Conservation (phyloP, 306 rosid genomes). For the Citrullus colocynthis region DNA sequence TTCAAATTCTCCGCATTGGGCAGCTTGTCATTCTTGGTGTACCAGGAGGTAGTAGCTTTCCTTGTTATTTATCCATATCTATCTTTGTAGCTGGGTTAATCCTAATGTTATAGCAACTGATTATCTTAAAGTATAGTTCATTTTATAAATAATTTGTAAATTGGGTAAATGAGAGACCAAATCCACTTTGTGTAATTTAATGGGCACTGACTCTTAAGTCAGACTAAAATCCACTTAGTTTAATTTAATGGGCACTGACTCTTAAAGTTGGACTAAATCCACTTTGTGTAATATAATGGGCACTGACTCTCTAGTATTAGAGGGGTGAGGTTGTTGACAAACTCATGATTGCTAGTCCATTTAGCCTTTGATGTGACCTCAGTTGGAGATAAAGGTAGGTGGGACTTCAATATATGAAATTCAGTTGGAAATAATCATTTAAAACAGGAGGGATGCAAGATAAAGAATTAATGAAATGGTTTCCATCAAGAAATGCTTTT, state of each 20-base stretch:
- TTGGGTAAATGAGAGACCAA: not conserved
- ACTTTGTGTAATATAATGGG: not conserved
- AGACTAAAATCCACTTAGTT: not conserved
- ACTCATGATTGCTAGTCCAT: not conserved
- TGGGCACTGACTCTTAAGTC: not conserved
- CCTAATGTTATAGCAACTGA: not conserved
- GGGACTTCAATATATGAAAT: not conserved
- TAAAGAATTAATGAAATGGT: not conserved
- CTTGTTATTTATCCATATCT: not conserved
- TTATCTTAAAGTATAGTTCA: not conserved
- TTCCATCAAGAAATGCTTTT: not conserved
- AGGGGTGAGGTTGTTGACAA: not conserved
- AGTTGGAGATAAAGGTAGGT: not conserved
- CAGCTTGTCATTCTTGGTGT: conserved; percentile 65
- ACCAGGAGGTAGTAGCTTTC: conserved; percentile 68
- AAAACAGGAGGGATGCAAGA: not conserved
- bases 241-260: not conserved
- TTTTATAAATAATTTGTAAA: not conserved
- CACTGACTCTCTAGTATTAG: not conserved
- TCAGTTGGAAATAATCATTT: not conserved
- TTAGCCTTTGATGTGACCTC: not conserved
- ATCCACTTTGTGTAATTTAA: not conserved
- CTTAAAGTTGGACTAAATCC: not conserved
- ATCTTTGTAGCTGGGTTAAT: not conserved
- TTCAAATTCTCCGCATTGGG: conserved; percentile 74